Evolutionary conservation across 2,329 filamentous ascomycete species (phyloP).

Genomic region (Nemania sp.): DNA sequence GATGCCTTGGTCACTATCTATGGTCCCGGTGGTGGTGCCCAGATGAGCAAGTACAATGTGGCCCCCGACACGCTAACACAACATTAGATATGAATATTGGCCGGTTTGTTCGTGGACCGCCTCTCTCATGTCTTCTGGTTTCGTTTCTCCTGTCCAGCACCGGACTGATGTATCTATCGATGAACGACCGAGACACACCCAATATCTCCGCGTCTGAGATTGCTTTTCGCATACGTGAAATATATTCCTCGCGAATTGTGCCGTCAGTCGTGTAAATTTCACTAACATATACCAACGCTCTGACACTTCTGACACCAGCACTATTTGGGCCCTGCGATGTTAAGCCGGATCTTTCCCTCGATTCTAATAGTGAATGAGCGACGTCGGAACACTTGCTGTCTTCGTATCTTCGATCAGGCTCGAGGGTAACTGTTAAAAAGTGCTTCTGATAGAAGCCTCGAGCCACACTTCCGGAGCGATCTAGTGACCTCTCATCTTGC

Average conservation of each 20-base stretch:
- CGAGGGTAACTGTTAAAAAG: neutral
- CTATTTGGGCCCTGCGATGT: neutral
- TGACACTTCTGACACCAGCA: neutral
- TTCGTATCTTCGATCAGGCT: neutral
- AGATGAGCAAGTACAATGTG: no score
- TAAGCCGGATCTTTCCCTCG: neutral
- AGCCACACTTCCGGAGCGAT: neutral
- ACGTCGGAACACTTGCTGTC: neutral
- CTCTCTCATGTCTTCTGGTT: neutral
- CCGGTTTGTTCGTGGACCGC: no score
- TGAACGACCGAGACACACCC: conserved; percentile 4
- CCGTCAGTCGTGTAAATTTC: conserved; percentile 1
- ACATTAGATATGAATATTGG: no score
- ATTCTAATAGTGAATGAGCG: neutral
- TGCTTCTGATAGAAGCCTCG: neutral
- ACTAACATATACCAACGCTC: conserved; percentile 5
- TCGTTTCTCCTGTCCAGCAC: neutral
- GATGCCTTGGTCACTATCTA: no score
- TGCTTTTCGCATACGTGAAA: neutral
- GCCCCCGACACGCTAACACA: no score
- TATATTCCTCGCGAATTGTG: conserved; percentile 5
- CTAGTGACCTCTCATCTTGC: neutral
- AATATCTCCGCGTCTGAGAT: neutral
- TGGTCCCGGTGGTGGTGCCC: no score
- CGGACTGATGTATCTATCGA: conserved; percentile 4